These are phyloP conservation scores for Argentina anserina DNA, from an alignment of 306 rosid genomes.

Conservation along the genomic window DNA sequence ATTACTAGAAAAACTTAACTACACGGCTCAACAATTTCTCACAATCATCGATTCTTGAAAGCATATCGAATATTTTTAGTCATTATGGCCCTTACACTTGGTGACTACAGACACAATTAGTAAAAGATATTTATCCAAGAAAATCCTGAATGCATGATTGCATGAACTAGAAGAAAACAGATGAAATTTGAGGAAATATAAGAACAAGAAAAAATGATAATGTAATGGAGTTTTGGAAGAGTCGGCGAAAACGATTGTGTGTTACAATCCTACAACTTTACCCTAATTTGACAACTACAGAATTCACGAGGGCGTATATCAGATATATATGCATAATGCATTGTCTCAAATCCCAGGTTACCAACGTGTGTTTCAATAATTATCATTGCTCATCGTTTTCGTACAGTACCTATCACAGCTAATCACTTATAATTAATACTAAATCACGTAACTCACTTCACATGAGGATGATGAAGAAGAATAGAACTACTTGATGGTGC, in stretches of 20 bases:
- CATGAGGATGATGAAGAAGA: slow-evolving; percentile 1
- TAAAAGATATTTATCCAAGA: not conserved
- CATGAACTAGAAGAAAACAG: not conserved
- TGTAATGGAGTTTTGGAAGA: not conserved
- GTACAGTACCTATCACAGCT: not conserved
- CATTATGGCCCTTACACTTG: too few relatives aligned
- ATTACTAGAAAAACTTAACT: too few relatives aligned
- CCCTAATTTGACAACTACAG: not conserved
- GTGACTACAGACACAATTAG: too few relatives aligned
- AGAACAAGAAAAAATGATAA: not conserved
- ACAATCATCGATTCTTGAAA: too few relatives aligned
- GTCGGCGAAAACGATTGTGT: not conserved
- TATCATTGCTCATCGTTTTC: not conserved
- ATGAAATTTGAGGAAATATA: not conserved
- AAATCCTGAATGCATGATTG: not conserved
- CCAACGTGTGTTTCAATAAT: not conserved
- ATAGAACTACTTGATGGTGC: slow-evolving; percentile 2
- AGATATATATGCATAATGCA: too few relatives aligned
- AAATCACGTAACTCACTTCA: not conserved
- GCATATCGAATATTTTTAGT: too few relatives aligned
- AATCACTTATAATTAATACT: not conserved
- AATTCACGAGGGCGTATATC: not conserved
- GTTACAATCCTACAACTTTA: not conserved
- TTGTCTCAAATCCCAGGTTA: not conserved
- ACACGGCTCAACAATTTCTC: too few relatives aligned